Percentiles rank a stretch among this genome's conserved stretches.
These are phyloP conservation scores for Raphanus sativus DNA, from an alignment of 345 rosid genomes.

Conservation along the genomic window DNA sequence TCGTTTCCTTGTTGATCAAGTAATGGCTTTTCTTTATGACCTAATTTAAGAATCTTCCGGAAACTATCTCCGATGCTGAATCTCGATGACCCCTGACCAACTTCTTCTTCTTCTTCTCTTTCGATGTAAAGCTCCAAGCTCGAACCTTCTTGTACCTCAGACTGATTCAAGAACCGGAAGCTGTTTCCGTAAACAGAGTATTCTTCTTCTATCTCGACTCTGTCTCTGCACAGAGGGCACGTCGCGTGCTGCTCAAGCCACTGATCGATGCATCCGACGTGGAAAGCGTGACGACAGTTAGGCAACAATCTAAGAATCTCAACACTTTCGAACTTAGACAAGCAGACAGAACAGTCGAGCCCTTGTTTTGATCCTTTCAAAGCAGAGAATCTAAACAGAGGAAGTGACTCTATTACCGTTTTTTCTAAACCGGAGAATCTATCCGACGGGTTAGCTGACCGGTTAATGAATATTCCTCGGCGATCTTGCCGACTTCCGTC, in stretches of 20 bases:
- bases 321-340: not conserved
- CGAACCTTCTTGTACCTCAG: not conserved
- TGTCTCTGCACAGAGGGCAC: not conserved
- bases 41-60: not conserved
- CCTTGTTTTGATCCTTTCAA: not conserved
- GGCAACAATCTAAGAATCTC: not conserved
- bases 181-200: not conserved
- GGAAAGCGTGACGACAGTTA: not conserved
- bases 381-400: not conserved
- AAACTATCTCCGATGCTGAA: not conserved
- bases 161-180: not conserved
- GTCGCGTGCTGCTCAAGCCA: not conserved
- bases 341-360: not conserved
- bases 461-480: not conserved
- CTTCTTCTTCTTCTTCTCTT: not conserved
- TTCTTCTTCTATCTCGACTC: not conserved
- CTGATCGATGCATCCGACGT: not conserved
- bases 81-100: not conserved
- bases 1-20: not conserved
- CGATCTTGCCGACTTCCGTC: not conserved
- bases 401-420: not conserved
- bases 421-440: not conserved
- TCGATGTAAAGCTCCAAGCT: not conserved
- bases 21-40: not conserved
- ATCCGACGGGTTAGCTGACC: not conserved